Base-by-base conservation (phyloP, 202 grass and related monocot species). In the Alloteropsis angusta region DNA sequence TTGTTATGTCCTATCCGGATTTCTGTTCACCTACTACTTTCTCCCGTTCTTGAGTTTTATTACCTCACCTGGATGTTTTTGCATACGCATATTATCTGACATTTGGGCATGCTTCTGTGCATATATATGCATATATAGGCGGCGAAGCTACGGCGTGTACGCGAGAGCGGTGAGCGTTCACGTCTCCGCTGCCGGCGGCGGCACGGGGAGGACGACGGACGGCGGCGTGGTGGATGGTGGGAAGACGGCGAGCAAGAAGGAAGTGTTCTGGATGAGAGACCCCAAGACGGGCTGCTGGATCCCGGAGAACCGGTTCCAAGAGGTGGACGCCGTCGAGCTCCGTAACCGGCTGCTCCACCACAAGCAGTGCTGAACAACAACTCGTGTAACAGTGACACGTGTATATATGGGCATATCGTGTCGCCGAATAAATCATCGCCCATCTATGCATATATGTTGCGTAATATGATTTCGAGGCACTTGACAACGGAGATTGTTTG, bases 241-340 rank as follows among this genome's bases (percentile, higher is more conserved):
- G 1, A 70, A 14, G 30, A 32, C 50, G 5, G 60, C 8, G 9
- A 70, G 21, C 17, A 64, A 67, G 25, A 43, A 81, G 52, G 78
- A 75, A 1, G 55, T 80, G 26, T 73, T 72, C 23, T 90, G 84
- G 81, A 87, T 90, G 88, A 72, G 66, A 23, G 84, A 90, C 60
- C 84, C 88, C 6, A 87, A 78, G 60, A 87, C 81, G 4, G 88
- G 88, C 0, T 81, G 58, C 36, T 90, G 88, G 88, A 16, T 73
- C 25, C 88, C 84, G 0, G 88, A 90, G 81, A 87, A 90, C 77
- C 65, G 81, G 65, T 74, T 78, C 52, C 35, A 67, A 0, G 81
- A 84, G n/a, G 77, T 90, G 5, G 84, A 90, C 53, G 81, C n/a
- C 25, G 88, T 85, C 16, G 84, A 87, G 5, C 88, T 87, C 71